phyloP scores from a whole-genome alignment of 1,284 basidiomycete species.

The Moesziomyces sp. region DNA sequence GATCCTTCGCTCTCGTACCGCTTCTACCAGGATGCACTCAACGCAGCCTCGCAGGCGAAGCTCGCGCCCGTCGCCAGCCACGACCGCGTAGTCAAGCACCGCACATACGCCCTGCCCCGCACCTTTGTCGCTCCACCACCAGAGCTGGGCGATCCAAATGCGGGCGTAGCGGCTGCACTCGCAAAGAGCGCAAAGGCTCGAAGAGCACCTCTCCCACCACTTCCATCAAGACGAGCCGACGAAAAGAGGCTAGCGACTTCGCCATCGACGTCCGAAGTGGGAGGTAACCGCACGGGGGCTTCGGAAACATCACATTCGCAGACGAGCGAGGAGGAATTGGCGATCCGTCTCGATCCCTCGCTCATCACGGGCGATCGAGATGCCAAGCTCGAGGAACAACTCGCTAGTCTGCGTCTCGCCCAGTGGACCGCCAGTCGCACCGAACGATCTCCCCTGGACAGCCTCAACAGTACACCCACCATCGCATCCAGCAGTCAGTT shows the following conservation, averaged over 20 bases:
- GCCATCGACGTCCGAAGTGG: slow-evolving; percentile 8
- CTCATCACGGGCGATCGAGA: slow-evolving; percentile 32
- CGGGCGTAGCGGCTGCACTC: slow-evolving; percentile 5
- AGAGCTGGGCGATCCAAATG: slow-evolving; percentile 14
- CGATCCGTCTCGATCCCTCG: slow-evolving; percentile 20
- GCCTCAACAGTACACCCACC: neutral
- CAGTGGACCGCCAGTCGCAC: slow-evolving; percentile 18
- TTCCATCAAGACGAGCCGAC: too few relatives aligned
- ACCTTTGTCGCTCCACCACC: slow-evolving; percentile 23
- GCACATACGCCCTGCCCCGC: slow-evolving; percentile 35
- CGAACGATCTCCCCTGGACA: slow-evolving; percentile 4
- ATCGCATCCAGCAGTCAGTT: slow-evolving; percentile 23
- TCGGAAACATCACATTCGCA: slow-evolving; percentile 8
- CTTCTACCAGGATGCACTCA: slow-evolving; percentile 51
- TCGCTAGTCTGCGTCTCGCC: slow-evolving; percentile 13
- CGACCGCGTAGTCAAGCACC: slow-evolving; percentile 30
- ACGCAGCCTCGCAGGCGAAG: slow-evolving; percentile 29
- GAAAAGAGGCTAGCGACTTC: too few relatives aligned
- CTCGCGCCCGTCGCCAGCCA: slow-evolving; percentile 24
- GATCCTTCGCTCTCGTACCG: slow-evolving; percentile 39
- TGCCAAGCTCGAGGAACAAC: slow-evolving; percentile 37
- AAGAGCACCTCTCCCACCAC: slow-evolving; percentile 7
- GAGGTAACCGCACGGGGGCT: neutral
- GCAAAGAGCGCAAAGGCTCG: slow-evolving; percentile 3
- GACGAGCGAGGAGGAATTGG: slow-evolving; percentile 6